These are phyloP conservation scores for Ascochyta pisi DNA, from an alignment of 2,329 filamentous ascomycete genomes.

Conservation along the genomic window DNA sequence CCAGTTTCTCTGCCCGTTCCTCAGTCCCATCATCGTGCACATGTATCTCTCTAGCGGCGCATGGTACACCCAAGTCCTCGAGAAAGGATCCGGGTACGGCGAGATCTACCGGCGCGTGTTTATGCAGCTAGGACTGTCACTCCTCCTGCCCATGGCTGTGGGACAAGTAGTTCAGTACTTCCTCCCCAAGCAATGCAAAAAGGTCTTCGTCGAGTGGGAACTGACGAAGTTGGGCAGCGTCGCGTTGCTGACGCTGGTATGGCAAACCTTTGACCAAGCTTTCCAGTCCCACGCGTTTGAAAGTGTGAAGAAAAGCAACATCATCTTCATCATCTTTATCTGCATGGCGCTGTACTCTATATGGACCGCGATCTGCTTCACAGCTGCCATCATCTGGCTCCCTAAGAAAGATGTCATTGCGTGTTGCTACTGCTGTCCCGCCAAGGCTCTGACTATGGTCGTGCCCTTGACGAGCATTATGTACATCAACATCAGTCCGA, in stretches of 20 bases:
- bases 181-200: conserved; percentile 62
- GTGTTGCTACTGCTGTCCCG: conserved; percentile 75
- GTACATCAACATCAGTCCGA: conserved; percentile 64
- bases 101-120: conserved; percentile 72
- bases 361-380: conserved; percentile 68
- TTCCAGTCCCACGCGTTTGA: conserved; percentile 70
- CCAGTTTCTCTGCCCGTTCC: conserved; percentile 72
- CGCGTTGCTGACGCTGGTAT: conserved; percentile 60
- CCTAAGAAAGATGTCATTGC: conserved; percentile 69
- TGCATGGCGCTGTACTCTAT: conserved; percentile 69
- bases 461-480: conserved; percentile 73
- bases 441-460: conserved; percentile 74
- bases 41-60: conserved; percentile 62
- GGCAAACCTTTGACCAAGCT: conserved; percentile 71
- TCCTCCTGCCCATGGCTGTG: conserved; percentile 68
- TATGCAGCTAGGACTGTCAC: conserved; percentile 71
- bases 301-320: conserved; percentile 63
- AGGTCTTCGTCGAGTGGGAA: conserved; percentile 58
- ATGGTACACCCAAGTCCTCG: conserved; percentile 64
- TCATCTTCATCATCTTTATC: conserved; percentile 72
- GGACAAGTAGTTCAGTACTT: conserved; percentile 67
- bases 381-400: conserved; percentile 61
- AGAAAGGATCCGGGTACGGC: conserved; percentile 60
- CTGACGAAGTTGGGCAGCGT: conserved; percentile 54
- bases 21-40: conserved; percentile 69